Evolutionary conservation across 2,329 filamentous ascomycete species (phyloP).

Genomic region (Trichoderma atrobrunneum): DNA sequence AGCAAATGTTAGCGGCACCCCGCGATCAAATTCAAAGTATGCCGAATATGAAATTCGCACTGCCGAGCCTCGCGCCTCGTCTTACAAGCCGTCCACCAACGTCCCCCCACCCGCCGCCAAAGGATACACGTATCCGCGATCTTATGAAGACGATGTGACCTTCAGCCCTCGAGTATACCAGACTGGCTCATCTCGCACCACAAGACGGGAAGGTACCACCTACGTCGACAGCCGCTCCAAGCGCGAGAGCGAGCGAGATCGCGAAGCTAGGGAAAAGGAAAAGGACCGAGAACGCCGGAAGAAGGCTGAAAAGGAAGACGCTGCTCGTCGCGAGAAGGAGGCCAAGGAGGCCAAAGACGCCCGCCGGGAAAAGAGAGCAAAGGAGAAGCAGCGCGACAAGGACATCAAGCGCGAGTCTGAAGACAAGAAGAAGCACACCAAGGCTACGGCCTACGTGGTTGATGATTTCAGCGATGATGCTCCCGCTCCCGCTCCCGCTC

Average conservation of each 20-base stretch:
- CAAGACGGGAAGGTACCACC: conserved; percentile 44
- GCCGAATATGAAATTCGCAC: conserved; percentile 49
- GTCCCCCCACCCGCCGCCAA: conserved; percentile 32
- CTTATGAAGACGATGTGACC: conserved; percentile 49
- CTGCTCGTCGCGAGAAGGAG: conserved; percentile 33
- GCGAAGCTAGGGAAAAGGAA: conserved; percentile 35
- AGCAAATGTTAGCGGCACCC: conserved; percentile 36
- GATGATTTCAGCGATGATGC: conserved; percentile 35
- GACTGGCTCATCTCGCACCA: conserved; percentile 31
- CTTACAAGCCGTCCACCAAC: conserved; percentile 38
- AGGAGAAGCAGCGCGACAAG: conserved; percentile 38
- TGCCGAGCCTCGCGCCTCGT: conserved; percentile 46
- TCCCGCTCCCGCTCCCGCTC: conserved; percentile 14
- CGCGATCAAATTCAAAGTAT: conserved; percentile 39
- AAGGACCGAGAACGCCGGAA: conserved; percentile 28
- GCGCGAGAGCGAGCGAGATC: conserved; percentile 39
- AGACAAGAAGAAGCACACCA: conserved; percentile 37
- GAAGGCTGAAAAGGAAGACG: conserved; percentile 22
- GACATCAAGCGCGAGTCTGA: conserved; percentile 38
- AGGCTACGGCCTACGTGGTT: conserved; percentile 30
- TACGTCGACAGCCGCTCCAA: conserved; percentile 47
- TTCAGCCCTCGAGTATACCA: conserved; percentile 43
- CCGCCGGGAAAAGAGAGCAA: conserved; percentile 35
- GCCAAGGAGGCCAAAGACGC: conserved; percentile 29
- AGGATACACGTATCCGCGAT: conserved; percentile 37